Base-by-base conservation (phyloP, 225 moss, liverwort and hornwort species). In the Sphagnum tenellum region DNA sequence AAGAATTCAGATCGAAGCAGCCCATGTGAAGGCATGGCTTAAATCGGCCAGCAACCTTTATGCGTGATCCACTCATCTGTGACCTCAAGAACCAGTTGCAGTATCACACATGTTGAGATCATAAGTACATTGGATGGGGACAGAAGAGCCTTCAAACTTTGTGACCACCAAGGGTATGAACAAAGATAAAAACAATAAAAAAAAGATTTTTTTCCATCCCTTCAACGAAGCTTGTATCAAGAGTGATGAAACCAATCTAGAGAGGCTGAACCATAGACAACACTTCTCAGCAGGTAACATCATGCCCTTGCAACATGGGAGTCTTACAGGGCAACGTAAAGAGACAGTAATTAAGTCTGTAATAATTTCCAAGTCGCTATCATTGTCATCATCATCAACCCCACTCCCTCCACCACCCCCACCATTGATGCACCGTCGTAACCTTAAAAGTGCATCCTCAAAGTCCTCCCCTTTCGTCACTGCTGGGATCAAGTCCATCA, bases 11-110 rank as follows among this genome's bases (percentile, higher is more conserved):
- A 76, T 83, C 83, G 67, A 83, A 83, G 69, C 83, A 83, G 14
- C 83, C 83, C 83, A 83, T 79, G 47, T 83, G 83, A 9, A 69
- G 70, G 66, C 83, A 83, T 4, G 83, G 83, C 65, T 76, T 83
- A 56, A 83, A 83, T 8, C 83, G 70, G 12, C 83, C 83, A 8
- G 83, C 83, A 10, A 68, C 65, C 74, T 83, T 83, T 7, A 83
- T 83, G 62, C 83, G 83, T 10, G 79, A 72, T 60, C 83, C 79
- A 70, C 83, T 83, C 76, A 83, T 76, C 82, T 82, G 68, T 44
- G 12, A 29, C 29, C 29, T 29, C 29, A 29, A 29, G 29, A 29
- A 29, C 29, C 29, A 29, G 29, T 29, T 29, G 29, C 29, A 29
- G 29, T 29, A 29, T 29, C 59, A 48, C 60, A 60, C 5, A 0